Percentiles rank a stretch among this genome's conserved stretches.
Conservation (phyloP, 495 filamentous ascomycete genomes). For the Chaetomidium leptoderma region DNA sequence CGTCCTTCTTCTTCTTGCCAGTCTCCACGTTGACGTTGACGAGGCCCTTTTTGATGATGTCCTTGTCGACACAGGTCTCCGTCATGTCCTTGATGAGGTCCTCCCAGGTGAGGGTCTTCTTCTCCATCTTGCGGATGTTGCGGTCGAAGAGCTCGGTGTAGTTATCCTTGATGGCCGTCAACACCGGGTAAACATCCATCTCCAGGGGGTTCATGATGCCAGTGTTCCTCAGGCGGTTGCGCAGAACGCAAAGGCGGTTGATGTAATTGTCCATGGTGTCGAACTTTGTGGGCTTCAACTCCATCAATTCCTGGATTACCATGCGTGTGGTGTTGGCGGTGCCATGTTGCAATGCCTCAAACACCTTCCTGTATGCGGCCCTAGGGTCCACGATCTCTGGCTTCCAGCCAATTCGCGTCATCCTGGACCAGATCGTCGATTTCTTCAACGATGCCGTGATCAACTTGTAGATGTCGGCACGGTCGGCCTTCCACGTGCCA, state of each 20-base stretch:
- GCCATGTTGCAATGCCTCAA: neutral
- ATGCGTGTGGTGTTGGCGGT: neutral
- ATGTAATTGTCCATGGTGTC: neutral
- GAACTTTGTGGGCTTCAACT: neutral
- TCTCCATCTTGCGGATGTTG: neutral
- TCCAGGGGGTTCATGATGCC: neutral
- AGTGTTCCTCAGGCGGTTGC: neutral
- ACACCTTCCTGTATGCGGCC: neutral
- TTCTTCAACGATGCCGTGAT: too few relatives aligned
- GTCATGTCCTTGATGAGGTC: neutral
- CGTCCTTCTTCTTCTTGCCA: neutral
- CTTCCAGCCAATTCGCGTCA: too few relatives aligned
- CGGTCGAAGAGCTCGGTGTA: neutral
- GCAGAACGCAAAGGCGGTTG: neutral
- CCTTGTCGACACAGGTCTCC: neutral
- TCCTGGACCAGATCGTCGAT: too few relatives aligned
- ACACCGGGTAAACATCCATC: neutral
- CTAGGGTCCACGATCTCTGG: too few relatives aligned
- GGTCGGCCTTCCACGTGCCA: too few relatives aligned
- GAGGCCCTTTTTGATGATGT: neutral
- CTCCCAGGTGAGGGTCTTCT: neutral
- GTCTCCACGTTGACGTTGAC: neutral
- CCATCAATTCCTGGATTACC: neutral
- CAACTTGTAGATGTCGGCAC: too few relatives aligned
- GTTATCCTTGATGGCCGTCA: neutral